Evolutionary conservation across 352 stramenopile genomes (phyloP), one percentile per base, ranked within the genome.

Genomic region (Globisporangium nunn): DNA sequence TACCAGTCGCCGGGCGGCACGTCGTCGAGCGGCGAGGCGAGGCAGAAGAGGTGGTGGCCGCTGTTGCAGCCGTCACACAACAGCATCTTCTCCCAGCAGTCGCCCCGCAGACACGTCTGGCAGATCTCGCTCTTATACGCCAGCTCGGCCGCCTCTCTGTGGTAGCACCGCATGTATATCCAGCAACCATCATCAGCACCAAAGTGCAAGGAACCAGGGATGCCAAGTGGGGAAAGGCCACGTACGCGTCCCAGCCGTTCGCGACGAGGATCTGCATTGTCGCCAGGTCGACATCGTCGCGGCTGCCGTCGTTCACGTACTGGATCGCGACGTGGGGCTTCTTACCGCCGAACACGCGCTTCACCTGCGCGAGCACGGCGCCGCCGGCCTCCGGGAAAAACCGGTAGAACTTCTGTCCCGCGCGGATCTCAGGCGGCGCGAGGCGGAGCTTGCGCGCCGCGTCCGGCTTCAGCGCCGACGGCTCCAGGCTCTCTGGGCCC

Each of bases 31-130:
- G 80, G 81, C 7, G 71, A 58, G 29, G 80, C 68, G 17, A 94
- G 68, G 55, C 85, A 94, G 48, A 94, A 94, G 40, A 89, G 64
- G 57, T 94, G 85, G 43, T 91, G 81, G 1, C 85, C 85, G 29
- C 81, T 81, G 40, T 91, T 91, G 61, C 85, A 94, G 50, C 79
- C 70, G 54, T 92, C 82, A 56, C 85, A 94, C 39, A 91, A 67
- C 41, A 94, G 57, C 72, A 94, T 85, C 29, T 71, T 56, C n/a
- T 93, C 75, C 65, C 68, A 88, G 62, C 85, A 93, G 56, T 94
- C 85, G 1, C 81, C 82, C 44, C 83, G 85, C 14, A 94, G 58
- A 64, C 85, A 94, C n/a, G 72, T 75, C 59, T 94, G 84, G 37
- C 84, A 94, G 45, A 92, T 83, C 45, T 91, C 80, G 33, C 80